These are phyloP conservation scores for Pugionium cornutum DNA, from an alignment of 345 rosid genomes.

Conservation along the genomic window DNA sequence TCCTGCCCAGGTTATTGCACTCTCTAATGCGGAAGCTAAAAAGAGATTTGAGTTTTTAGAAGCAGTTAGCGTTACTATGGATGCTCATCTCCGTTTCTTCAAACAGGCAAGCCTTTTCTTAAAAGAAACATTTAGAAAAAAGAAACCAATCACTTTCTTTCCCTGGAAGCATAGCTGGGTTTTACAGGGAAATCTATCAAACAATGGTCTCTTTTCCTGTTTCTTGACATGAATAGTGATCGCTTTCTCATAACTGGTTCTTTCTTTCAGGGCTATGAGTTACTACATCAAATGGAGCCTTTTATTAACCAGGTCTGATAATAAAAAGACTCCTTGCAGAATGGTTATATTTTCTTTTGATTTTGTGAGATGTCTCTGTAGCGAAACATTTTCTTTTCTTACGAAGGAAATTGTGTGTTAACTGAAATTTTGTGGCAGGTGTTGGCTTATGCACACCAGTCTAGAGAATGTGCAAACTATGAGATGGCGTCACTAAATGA, in stretches of 20 bases:
- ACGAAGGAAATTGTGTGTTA: neutral
- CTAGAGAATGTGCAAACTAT: constrained; percentile 77
- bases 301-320: constrained; percentile 66
- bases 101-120: constrained; percentile 53
- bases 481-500: constrained; percentile 73
- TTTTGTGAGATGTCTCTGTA: too few relatives aligned
- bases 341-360: neutral
- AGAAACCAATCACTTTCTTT: neutral
- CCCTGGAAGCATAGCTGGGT: too few relatives aligned
- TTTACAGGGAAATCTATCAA: neutral
- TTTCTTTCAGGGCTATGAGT: constrained; percentile 68
- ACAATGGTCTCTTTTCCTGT: neutral
- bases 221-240: neutral
- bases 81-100: constrained; percentile 73
- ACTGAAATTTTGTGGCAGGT: constrained; percentile 46
- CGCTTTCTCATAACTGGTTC: constrained; percentile 14
- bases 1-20: constrained; percentile 57
- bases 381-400: too few relatives aligned
- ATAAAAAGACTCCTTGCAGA: constrained; percentile 15
- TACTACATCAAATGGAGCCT: constrained; percentile 76
- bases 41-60: constrained; percentile 71
- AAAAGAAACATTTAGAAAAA: constrained; percentile 13
- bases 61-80: constrained; percentile 69
- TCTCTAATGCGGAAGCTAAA: constrained; percentile 67
- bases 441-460: constrained; percentile 77